phyloP scores from a whole-genome alignment of 2,329 filamentous ascomycete species.

The Fusarium sulawesiense region DNA sequence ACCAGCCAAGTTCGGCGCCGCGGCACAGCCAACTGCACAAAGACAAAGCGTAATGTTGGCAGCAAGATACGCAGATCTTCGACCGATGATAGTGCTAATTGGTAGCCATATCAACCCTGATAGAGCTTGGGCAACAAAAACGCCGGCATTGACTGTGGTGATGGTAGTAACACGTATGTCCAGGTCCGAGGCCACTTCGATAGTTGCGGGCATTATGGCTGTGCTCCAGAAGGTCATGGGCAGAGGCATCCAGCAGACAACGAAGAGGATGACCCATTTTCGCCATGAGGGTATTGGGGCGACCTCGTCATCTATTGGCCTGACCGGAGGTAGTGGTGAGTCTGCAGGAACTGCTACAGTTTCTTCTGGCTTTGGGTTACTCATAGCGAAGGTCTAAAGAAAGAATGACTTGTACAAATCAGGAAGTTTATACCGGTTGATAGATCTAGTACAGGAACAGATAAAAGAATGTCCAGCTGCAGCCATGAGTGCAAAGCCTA shows the following conservation, averaged over 20 bases:
- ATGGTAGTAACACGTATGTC: constrained; percentile 27
- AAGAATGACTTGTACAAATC: background rate
- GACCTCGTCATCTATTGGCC: constrained; percentile 39
- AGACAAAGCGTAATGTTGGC: constrained; percentile 38
- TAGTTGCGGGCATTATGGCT: constrained; percentile 41
- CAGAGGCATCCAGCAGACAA: constrained; percentile 46
- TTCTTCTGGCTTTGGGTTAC: constrained; percentile 17
- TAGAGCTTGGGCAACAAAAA: constrained; percentile 42
- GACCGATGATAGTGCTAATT: constrained; percentile 42
- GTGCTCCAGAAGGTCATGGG: constrained; percentile 48
- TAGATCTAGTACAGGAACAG: background rate
- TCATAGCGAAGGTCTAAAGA: constrained; percentile 7
- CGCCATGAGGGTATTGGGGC: constrained; percentile 39
- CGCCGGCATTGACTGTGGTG: constrained; percentile 41
- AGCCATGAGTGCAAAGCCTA: no score
- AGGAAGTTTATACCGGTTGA: background rate
- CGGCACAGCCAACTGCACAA: constrained; percentile 41
- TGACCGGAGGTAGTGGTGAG: background rate
- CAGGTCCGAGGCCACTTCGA: constrained; percentile 35
- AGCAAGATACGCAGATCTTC: constrained; percentile 42
- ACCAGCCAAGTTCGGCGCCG: constrained; percentile 38
- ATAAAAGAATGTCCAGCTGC: background rate
- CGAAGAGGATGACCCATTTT: constrained; percentile 47
- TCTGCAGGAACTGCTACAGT: background rate
- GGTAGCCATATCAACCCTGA: constrained; percentile 44